Conservation (phyloP, 768 basidiomycete genomes). For the Psilocybe subaeruginosa region DNA sequence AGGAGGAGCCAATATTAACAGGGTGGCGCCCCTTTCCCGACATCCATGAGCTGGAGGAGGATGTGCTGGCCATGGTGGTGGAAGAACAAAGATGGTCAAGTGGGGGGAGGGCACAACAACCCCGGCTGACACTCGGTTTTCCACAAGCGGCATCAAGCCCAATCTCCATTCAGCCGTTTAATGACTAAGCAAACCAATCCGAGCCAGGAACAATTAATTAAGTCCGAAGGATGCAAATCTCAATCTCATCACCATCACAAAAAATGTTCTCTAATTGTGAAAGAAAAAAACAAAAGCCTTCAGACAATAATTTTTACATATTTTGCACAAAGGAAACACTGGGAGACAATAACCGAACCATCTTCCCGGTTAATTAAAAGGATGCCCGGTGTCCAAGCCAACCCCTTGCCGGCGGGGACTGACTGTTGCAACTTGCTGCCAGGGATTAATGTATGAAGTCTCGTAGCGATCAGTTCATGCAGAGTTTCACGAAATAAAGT, state of each 20-base stretch:
- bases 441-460: too few species aligned
- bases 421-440: too few species aligned
- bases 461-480: too few species aligned
- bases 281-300: neutral
- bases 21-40: constrained; percentile 34
- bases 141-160: constrained; percentile 6
- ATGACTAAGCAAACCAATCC: neutral
- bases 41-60: constrained; percentile 46
- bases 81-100: constrained; percentile 6
- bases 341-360: too few species aligned
- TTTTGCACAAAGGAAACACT: too few species aligned
- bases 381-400: too few species aligned
- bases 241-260: neutral
- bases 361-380: too few species aligned
- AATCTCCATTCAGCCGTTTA: constrained; percentile 6
- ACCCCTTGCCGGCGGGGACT: too few species aligned
- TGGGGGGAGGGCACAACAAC: neutral
- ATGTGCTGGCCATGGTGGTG: constrained; percentile 41
- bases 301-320: neutral
- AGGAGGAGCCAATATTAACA: constrained; percentile 28
- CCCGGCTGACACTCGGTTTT: constrained; percentile 11
- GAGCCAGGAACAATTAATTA: constrained; percentile 10
- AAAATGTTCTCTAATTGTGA: neutral
- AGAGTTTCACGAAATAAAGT: too few species aligned
- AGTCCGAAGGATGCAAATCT: neutral